Conservation (phyloP, 1,284 basidiomycete species). For the Cryptococcus depauperatus region DNA sequence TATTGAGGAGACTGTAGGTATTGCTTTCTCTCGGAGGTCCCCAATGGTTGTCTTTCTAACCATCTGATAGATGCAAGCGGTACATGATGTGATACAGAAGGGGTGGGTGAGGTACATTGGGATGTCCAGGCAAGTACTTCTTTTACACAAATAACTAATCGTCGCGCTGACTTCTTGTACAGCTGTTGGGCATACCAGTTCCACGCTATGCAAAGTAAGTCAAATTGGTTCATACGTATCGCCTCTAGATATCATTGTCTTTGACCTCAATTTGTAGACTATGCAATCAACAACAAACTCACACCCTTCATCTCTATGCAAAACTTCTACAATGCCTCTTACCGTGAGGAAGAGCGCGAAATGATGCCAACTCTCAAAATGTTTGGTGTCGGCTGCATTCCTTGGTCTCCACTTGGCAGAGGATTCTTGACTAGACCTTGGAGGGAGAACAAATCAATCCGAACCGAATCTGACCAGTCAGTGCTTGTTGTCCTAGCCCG, state of each 20-base stretch:
- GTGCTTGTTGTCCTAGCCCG: slow-evolving; percentile 1
- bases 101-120: slow-evolving; percentile 62
- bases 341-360: slow-evolving; percentile 58
- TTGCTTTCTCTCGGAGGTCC: background rate
- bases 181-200: slow-evolving; percentile 45
- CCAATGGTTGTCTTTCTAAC: background rate
- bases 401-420: slow-evolving; percentile 19
- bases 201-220: slow-evolving; percentile 42
- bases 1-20: slow-evolving; percentile 3
- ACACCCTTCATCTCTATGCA: slow-evolving; percentile 62
- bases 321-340: slow-evolving; percentile 47
- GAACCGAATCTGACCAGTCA: slow-evolving; percentile 18
- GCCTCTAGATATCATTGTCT: background rate
- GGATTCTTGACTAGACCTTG: slow-evolving; percentile 25
- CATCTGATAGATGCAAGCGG: slow-evolving; percentile 61
- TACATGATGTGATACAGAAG: slow-evolving; percentile 58
- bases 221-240: background rate
- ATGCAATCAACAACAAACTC: slow-evolving; percentile 48
- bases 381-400: slow-evolving; percentile 31
- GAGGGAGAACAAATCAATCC: slow-evolving; percentile 14
- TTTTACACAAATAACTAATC: background rate
- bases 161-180: background rate
- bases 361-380: slow-evolving; percentile 50
- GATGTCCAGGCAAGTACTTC: slow-evolving; percentile 46
- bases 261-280: no score